Evolutionary conservation across 2,329 filamentous ascomycete genomes (phyloP).

Genomic region (Penicillium frequentans): DNA sequence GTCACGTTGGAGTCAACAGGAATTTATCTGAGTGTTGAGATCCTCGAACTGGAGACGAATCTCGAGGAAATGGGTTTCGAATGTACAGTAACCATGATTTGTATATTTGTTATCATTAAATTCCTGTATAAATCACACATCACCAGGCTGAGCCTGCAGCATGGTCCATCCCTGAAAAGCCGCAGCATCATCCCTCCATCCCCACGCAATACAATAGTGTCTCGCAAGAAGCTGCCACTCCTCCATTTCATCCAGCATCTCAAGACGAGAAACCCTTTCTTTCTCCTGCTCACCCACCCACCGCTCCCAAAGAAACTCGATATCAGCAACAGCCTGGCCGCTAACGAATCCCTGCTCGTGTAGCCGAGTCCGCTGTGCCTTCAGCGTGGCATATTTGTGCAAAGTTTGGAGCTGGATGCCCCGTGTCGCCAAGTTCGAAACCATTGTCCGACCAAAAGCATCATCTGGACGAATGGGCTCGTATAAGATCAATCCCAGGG

Average conservation of each 20-base stretch:
- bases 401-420: slow-evolving; percentile 84
- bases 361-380: slow-evolving; percentile 68
- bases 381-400: slow-evolving; percentile 66
- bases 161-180: slow-evolving; percentile 39
- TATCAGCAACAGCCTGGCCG: slow-evolving; percentile 58
- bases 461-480: slow-evolving; percentile 84
- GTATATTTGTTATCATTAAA: not conserved
- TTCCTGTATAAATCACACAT: not conserved
- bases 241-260: slow-evolving; percentile 92
- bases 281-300: slow-evolving; percentile 75
- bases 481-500: slow-evolving; percentile 71
- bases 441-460: slow-evolving; percentile 88
- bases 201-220: slow-evolving; percentile 92
- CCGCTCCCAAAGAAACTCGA: slow-evolving; percentile 70
- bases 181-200: slow-evolving; percentile 61
- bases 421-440: slow-evolving; percentile 78
- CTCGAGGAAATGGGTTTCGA: too few relatives aligned
- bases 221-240: slow-evolving; percentile 84
- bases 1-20: too few relatives aligned
- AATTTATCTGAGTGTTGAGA: too few relatives aligned
- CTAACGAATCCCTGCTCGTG: slow-evolving; percentile 63
- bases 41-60: too few relatives aligned
- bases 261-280: slow-evolving; percentile 72
- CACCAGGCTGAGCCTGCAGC: slow-evolving; percentile 29
- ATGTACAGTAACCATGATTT: not conserved